Percentiles rank a stretch among this genome's conserved stretches.
These are phyloP conservation scores for Cryptosporidium xiaoi DNA, from an alignment of 169 alveolate species.

Conservation along the genomic window DNA sequence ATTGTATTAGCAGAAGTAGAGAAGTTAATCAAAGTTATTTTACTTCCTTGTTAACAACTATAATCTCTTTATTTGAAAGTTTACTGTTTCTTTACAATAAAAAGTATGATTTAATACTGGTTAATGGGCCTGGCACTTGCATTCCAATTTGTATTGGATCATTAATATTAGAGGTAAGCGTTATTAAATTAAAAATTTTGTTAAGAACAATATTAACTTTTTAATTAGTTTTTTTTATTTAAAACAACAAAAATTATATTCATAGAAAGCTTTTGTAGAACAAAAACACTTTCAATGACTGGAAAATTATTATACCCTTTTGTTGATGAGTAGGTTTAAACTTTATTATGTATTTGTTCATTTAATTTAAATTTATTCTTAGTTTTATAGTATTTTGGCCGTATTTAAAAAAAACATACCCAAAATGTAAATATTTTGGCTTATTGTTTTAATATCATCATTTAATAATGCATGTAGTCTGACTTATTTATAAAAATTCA, in stretches of 20 bases:
- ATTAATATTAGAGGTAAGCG: constrained; percentile 75
- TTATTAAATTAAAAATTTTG: not conserved
- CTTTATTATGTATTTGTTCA: too few species aligned
- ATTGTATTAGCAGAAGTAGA: constrained; percentile 80
- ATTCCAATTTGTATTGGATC: constrained; percentile 82
- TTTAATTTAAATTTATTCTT: not conserved
- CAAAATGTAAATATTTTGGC: constrained; percentile 65
- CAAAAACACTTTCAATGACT: constrained; percentile 82
- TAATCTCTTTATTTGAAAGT: constrained; percentile 80
- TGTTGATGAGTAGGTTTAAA: constrained; percentile 78
- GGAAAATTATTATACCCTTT: constrained; percentile 85
- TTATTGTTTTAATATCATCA: constrained; percentile 12
- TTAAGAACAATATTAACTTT: not conserved
- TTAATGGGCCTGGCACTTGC: constrained; percentile 91
- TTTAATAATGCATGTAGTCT: not conserved
- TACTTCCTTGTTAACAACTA: constrained; percentile 83
- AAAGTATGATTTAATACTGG: constrained; percentile 81
- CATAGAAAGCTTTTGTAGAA: constrained; percentile 85
- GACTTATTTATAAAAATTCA: too few species aligned
- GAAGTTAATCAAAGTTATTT: constrained; percentile 85
- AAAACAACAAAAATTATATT: constrained; percentile 77
- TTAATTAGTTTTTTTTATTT: constrained; percentile 76
- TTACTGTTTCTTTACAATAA: constrained; percentile 69
- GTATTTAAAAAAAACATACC: constrained; percentile 17
- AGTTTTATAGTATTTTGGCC: constrained; percentile 73